Evolutionary conservation across 176 grass and related monocot species (phyloP).

Genomic region (Oryza officinalis): DNA sequence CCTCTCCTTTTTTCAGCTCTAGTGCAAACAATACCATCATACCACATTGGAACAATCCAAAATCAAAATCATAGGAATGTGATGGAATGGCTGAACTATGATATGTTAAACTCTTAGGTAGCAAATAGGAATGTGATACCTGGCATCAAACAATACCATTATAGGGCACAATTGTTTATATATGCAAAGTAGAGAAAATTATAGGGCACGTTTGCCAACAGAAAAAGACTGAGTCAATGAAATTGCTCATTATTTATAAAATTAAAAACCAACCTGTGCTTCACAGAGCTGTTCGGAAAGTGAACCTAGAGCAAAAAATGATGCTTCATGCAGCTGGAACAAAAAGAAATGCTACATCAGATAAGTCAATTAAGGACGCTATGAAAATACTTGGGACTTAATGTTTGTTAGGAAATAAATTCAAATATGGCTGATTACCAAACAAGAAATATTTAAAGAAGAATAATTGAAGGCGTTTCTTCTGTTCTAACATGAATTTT

Average conservation of each 20-base stretch:
- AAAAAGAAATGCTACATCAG: conserved; percentile 36
- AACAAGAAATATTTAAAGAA: conserved; percentile 7
- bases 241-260: conserved; percentile 5
- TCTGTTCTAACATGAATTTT: neutral
- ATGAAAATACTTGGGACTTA: neutral
- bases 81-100: too few species aligned
- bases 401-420: neutral
- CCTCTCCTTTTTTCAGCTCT: neutral
- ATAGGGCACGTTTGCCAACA: neutral
- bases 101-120: too few species aligned
- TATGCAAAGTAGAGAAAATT: neutral
- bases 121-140: neutral
- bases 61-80: neutral
- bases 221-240: conserved; percentile 9
- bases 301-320: conserved; percentile 91
- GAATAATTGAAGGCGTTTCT: neutral
- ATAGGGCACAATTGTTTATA: neutral
- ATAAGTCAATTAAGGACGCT: conserved; percentile 5
- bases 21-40: neutral
- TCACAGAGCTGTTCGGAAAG: conserved; percentile 86
- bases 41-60: neutral
- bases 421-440: neutral
- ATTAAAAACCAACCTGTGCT: conserved; percentile 65
- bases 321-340: conserved; percentile 86
- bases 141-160: too few species aligned